Base-by-base conservation (phyloP, 768 basidiomycete genomes). In the Suillus placidus region DNA sequence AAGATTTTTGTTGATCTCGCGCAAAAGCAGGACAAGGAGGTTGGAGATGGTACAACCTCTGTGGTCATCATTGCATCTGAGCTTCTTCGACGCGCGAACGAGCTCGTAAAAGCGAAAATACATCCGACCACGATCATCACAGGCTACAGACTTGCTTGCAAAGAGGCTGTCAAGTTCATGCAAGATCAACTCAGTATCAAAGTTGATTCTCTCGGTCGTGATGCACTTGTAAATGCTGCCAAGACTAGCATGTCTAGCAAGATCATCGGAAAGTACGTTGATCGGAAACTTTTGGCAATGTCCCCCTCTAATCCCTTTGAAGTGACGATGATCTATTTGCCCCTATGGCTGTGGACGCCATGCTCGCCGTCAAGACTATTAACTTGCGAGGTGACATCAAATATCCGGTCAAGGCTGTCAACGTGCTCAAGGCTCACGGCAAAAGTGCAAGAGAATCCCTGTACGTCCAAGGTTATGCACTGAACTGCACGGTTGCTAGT, bases 51-150 rank as follows among this genome's bases (percentile, higher is more conserved):
- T 16, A 99, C 97, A 9, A 99, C 97, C 3, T 98, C 95, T 30
- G 97, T 99, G 51, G 97, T 99, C 57, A 93, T 99, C 71, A 87
- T 99, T 75, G 96, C 96, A 62, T 95, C 97, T n/a, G 97, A 98
- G 78, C 87, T 99, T 55, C 84, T 99, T 69, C 90, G 94, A 67
- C 88, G 97, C 62, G 97, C 97, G 63, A 99, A 99, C 76, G 97
- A 99, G 76, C 90, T 99, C 52, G 95, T 99, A 70, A 94, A 97
- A 80, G 90, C 94, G 69, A 98, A 95, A 80, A 98, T 99, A 62
- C 97, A 99, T 78, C 97, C 97, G 0, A 99, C 97, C 2, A 99
- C 97, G 7, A 97, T 99, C 79, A 99, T 99, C 79, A 97, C 97
- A 18, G 97, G 97, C 1, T 99, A 99, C 81, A 84, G 97, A 71